phyloP scores from a whole-genome alignment of 129 eudicot species.

The Pittosporum tobira region DNA sequence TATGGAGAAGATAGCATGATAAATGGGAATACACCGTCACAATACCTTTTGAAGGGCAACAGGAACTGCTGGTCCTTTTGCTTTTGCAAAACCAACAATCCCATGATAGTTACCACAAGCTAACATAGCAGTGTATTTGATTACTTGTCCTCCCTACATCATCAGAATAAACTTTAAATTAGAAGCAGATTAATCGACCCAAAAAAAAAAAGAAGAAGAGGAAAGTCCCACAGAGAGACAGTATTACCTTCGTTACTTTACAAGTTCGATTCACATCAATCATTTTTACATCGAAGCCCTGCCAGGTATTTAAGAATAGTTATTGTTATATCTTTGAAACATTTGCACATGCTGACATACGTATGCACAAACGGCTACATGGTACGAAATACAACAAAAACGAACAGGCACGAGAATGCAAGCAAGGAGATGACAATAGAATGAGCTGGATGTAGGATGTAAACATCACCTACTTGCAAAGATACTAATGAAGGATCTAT shows the following conservation, averaged over 20 bases:
- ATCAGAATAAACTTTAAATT: slow-evolving; percentile 7
- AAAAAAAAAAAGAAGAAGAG: not conserved
- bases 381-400: not conserved
- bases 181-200: slow-evolving; percentile 8
- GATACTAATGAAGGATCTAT: no score
- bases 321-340: not conserved
- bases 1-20: not conserved
- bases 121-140: slow-evolving; percentile 72
- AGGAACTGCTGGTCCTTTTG: slow-evolving; percentile 68
- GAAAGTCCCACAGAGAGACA: not conserved
- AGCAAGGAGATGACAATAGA: not conserved
- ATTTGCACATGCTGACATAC: no score
- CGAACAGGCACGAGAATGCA: not conserved
- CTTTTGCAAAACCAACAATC: slow-evolving; percentile 89
- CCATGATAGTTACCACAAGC: slow-evolving; percentile 95
- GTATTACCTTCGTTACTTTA: slow-evolving; percentile 85
- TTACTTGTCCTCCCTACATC: slow-evolving; percentile 72
- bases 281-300: slow-evolving; percentile 88
- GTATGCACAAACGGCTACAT: not conserved
- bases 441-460: not conserved
- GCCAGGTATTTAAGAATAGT: slow-evolving; percentile 20
- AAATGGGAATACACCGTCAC: not conserved
- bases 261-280: slow-evolving; percentile 68
- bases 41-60: slow-evolving; percentile 79
- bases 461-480: no score